Evolutionary conservation across 306 rosid species (phyloP), one percentile per base, ranked within the genome.

Genomic region (Citrullus colocynthis): DNA sequence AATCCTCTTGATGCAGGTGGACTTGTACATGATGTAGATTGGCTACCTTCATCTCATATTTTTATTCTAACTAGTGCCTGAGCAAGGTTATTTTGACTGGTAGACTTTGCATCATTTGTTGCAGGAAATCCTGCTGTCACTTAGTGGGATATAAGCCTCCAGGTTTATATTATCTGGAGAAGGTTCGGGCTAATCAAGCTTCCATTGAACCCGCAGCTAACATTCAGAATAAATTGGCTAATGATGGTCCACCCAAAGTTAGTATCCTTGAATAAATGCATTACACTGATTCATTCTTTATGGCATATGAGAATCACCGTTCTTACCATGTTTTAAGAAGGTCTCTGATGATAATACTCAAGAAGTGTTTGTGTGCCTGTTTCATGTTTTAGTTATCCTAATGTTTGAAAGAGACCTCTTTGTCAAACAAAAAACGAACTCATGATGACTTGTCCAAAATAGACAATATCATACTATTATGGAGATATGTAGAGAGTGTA

Each of bases 51-150:
- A 63, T 45, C 76, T 45, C 76, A 45, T 48, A 4, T 17, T 65
- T 65, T 65, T 18, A 17, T 65, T 65, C 30, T 39, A 37, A 65
- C 73, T 16, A 17, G 73, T 65, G 49, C 39, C 73, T 37, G 30
- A 41, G 51, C 77, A 78, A 62, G 81, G 56, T 66, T 34, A 59
- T 81, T 78, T 59, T 82, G 79, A 85, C 73, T 71, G 74, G 60
- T 81, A 51, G 79, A 79, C 44, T 79, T 82, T 87, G 58, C 63
- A 67, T 63, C 80, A 84, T 85, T 80, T 82, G 78, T 78, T 54
- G 81, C 96, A 95, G 98, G 98, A 90, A 86, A 80, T 55, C 75
- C 70, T 85, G 88, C 73, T 92, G 98, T 89, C 88, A 92, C 79
- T 71, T 88, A 13, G 78, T 95, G 84, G 98, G 98, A 75, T 82